Evolutionary conservation across 495 filamentous ascomycete species (phyloP), one percentile per base, ranked within the genome.

Genomic region (Xylaria cubensis): DNA sequence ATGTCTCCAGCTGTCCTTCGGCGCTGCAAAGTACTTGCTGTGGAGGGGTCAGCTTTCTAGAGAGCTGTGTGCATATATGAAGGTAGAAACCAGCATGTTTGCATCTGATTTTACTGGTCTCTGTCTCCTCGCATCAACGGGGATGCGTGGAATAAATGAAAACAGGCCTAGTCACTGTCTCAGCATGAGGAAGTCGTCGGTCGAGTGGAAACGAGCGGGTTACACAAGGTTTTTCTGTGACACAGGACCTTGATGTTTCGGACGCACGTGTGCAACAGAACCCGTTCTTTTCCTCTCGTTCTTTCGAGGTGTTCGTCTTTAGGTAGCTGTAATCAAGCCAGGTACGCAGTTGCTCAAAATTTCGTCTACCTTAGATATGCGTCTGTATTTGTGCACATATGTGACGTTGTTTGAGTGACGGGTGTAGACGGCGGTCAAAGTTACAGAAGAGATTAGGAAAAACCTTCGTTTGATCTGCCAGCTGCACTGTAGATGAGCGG

Each of bases 131-230:
- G 24, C 29, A 42, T 32, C 34, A 21, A 42, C 64, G 19, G n/a
- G 9, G 32, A 6, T 55, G 9, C 9, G 48, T 21, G 64, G 48
- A 55, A 67, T 17, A n/a, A 67, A 26, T 34, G 48, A 41, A 9
- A n/a, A 34, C 15, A 24, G 29, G n/a, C 24, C 19, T 55, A 0
- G 21, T 9, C 13, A 24, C 17, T 36, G 39, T 34, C 5, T 7
- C 29, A 19, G 46, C 5, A 64, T 77, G 32, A 59, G 78, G 19
- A 76, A 81, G 74, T 74, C 79, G 24, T 73, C 75, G 4, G 75
- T 75, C 19, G 78, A 80, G 17, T 81, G 78, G 81, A 80, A 74
- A 66, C 76, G 65, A 19, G 79, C 77, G 0, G 79, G 78, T 9
- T 76, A 81, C 58, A 77, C 67, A 41, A 79, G 80, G 0, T 82